Percentiles rank a stretch among this genome's conserved stretches.
Evolutionary conservation across 148 eudicot species (phyloP).

Genomic region (Rhododendron henanense): DNA sequence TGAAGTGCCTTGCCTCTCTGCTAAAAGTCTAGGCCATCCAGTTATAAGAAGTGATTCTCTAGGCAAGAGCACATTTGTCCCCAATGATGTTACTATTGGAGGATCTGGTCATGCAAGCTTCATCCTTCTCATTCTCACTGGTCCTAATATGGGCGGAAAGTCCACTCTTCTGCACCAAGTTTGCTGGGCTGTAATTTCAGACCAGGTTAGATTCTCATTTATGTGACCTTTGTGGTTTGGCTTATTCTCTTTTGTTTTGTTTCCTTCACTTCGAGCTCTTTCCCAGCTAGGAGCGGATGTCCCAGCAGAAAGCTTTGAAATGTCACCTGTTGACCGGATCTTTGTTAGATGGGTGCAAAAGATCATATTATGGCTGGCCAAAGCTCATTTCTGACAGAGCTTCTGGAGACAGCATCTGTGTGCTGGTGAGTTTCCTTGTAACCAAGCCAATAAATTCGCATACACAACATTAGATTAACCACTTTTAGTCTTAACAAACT

Average conservation of each 20-base stretch:
- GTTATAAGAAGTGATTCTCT: slow-evolving; percentile 70
- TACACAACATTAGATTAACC: not conserved
- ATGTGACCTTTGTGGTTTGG: not conserved
- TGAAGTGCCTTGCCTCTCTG: slow-evolving; percentile 54
- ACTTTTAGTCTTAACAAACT: not conserved
- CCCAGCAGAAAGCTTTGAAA: slow-evolving; percentile 73
- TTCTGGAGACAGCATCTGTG: slow-evolving; percentile 81
- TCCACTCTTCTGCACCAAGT: slow-evolving; percentile 97
- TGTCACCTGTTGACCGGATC: slow-evolving; percentile 82
- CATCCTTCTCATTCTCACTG: slow-evolving; percentile 58
- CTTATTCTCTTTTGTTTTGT: slow-evolving; percentile 3
- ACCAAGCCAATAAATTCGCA: not conserved
- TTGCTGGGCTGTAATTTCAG: slow-evolving; percentile 89
- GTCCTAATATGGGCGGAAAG: slow-evolving; percentile 92
- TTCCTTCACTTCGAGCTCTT: slow-evolving; percentile 21
- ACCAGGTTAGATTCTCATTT: slow-evolving; percentile 59
- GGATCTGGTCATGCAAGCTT: slow-evolving; percentile 65
- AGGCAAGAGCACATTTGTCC: slow-evolving; percentile 83
- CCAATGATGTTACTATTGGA: slow-evolving; percentile 79
- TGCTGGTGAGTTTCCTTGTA: slow-evolving; percentile 63
- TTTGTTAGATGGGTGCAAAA: slow-evolving; percentile 99
- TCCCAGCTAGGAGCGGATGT: slow-evolving; percentile 86
- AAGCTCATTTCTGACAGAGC: slow-evolving; percentile 94
- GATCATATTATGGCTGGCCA: slow-evolving; percentile 99
- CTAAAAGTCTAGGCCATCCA: slow-evolving; percentile 90